These are phyloP conservation scores for Monosporascus cannonballus DNA, from an alignment of 2,329 filamentous ascomycete genomes.

Conservation along the genomic window DNA sequence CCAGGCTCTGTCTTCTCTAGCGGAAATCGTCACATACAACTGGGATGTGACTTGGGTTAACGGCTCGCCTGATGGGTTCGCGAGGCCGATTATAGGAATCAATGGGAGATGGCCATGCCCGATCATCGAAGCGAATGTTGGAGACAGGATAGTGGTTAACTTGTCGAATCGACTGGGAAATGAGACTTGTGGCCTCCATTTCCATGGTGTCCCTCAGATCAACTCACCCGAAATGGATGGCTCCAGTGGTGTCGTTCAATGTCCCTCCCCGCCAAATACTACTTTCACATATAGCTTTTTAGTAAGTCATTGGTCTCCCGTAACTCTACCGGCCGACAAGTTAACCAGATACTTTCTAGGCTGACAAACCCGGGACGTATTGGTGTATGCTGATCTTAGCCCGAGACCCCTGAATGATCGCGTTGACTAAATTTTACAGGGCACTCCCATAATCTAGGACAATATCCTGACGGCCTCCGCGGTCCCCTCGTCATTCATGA, in stretches of 20 bases:
- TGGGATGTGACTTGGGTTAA: constrained; percentile 58
- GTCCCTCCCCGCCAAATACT: constrained; percentile 44
- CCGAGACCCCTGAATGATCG: too few species aligned
- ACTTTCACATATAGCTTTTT: constrained; percentile 53
- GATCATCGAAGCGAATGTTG: constrained; percentile 46
- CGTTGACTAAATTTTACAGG: constrained; percentile 25
- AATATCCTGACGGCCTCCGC: constrained; percentile 63
- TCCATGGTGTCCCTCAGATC: constrained; percentile 57
- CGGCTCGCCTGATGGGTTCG: constrained; percentile 54
- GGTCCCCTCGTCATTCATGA: constrained; percentile 57
- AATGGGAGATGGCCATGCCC: constrained; percentile 62
- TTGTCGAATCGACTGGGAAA: constrained; percentile 45
- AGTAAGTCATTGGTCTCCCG: constrained; percentile 25
- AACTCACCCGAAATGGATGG: constrained; percentile 57
- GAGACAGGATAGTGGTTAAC: constrained; percentile 44
- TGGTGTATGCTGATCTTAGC: constrained; percentile 33
- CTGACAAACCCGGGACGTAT: constrained; percentile 37
- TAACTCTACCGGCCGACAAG: background rate
- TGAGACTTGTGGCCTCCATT: constrained; percentile 47
- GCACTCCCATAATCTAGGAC: constrained; percentile 58
- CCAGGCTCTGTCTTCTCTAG: constrained; percentile 21
- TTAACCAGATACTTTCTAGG: constrained; percentile 17
- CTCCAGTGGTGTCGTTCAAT: constrained; percentile 49
- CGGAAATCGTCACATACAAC: constrained; percentile 45
- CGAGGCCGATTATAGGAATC: constrained; percentile 56